Evolutionary conservation across 108 stramenopile species (phyloP).

Genomic region (Cyclotella atomus): DNA sequence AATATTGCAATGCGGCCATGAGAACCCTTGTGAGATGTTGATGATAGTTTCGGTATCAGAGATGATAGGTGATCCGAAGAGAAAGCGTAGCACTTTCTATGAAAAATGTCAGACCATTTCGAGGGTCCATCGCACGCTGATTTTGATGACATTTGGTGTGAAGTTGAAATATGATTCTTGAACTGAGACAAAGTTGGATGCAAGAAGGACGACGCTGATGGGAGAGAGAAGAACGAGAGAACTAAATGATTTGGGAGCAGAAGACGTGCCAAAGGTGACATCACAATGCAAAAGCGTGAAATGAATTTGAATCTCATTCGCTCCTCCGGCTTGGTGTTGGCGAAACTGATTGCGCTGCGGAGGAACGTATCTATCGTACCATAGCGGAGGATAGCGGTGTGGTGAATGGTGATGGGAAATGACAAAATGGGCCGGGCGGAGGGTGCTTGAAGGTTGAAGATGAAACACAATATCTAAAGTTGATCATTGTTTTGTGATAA

Average conservation of each 20-base stretch:
- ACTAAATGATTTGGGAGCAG: background rate
- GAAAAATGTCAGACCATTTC: constrained; percentile 36
- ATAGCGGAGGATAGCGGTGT: too few species aligned
- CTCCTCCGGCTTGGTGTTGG: too few species aligned
- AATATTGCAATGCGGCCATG: constrained; percentile 93
- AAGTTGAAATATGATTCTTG: background rate
- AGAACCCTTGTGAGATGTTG: constrained; percentile 86
- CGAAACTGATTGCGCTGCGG: too few species aligned
- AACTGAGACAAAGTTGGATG: background rate
- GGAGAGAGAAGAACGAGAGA: background rate
- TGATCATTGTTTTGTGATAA: too few species aligned
- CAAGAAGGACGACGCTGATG: background rate
- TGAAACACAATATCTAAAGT: too few species aligned
- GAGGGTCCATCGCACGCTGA: background rate
- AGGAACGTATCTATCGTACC: too few species aligned
- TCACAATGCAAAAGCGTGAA: too few species aligned
- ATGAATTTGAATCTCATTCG: too few species aligned
- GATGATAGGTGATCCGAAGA: background rate
- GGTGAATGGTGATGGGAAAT: background rate
- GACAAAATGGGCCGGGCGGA: background rate
- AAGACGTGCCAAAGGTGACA: too few species aligned
- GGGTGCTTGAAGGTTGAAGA: too few species aligned
- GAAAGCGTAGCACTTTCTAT: background rate
- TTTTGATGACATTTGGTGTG: background rate
- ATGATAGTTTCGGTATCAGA: constrained; percentile 65